A percentile compares a stretch with the other conserved stretches of the same genome.
These are phyloP conservation scores for Westerdykella ornata DNA, from an alignment of 2,329 filamentous ascomycete genomes.

Conservation along the genomic window DNA sequence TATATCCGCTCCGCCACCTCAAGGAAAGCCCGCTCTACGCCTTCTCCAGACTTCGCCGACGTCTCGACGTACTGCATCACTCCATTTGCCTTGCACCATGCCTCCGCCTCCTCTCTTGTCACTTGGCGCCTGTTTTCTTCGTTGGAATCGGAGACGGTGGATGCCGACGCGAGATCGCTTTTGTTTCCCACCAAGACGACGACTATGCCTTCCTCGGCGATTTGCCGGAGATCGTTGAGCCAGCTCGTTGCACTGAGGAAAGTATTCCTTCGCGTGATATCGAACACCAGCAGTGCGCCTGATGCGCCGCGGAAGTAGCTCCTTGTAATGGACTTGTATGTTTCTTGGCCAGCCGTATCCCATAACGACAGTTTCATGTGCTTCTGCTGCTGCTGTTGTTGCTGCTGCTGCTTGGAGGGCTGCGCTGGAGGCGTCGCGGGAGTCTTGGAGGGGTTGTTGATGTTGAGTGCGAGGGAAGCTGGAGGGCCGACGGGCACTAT, in stretches of 20 bases:
- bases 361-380: slow-evolving; percentile 93
- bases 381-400: slow-evolving; percentile 46
- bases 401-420: slow-evolving; percentile 22
- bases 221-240: slow-evolving; percentile 88
- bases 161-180: slow-evolving; percentile 62
- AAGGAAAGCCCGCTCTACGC: slow-evolving; percentile 87
- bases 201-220: slow-evolving; percentile 91
- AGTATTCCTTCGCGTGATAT: slow-evolving; percentile 78
- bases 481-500: slow-evolving; percentile 87
- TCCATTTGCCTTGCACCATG: slow-evolving; percentile 80
- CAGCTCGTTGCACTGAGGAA: slow-evolving; percentile 87
- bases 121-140: slow-evolving; percentile 68
- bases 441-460: slow-evolving; percentile 44
- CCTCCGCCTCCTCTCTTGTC: slow-evolving; percentile 72
- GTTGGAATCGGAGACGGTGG: slow-evolving; percentile 30
- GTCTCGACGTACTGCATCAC: slow-evolving; percentile 95
- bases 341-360: slow-evolving; percentile 96
- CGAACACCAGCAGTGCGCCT: slow-evolving; percentile 81
- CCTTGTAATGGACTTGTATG: slow-evolving; percentile 91
- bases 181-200: slow-evolving; percentile 96
- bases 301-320: slow-evolving; percentile 84
- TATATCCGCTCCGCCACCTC: slow-evolving; percentile 94
- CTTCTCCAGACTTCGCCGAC: slow-evolving; percentile 88
- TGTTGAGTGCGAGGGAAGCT: slow-evolving; percentile 54
- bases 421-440: slow-evolving; percentile 12